Base-by-base conservation (phyloP, 352 stramenopile genomes). In the Phytophthora tubulina region DNA sequence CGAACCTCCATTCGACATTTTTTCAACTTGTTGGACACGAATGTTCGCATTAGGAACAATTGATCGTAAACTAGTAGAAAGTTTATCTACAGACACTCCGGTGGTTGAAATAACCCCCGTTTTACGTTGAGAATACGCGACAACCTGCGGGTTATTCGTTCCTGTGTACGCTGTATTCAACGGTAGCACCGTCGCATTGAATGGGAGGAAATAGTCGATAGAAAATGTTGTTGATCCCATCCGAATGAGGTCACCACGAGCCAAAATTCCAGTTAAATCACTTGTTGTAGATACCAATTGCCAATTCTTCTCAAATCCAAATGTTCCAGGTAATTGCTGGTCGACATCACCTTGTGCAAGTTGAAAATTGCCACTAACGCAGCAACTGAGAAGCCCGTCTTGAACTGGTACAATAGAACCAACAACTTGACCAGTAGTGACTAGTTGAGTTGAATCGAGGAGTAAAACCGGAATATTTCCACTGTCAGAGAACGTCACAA, bases 401-500 rank as follows among this genome's bases (percentile, higher is more conserved):
- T 54, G 48, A 10, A 54, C 5, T 3, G 27, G 13, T 15, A 17
- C 10, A 14, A 54, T 30, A 6, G 6, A 39, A 17, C 3, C 6
- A 14, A 38, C 48, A 39, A 39, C 27, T 38, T 54, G 21, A 54
- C 48, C 48, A 21, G 48, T 54, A 38, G 48, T 39, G 4, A 38
- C 48, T 7, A 54, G 21, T 6, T 35, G 5, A 54, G 27, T 32
- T 30, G 48, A 11, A 14, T 54, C 27, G 1, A 54, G 27, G 27
- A n/a, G 10, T 30, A 67, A 33, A 7, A 7, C 21, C 2, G 49
- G 49, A 8, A 67, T 39, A 42, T 67, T 30, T 35, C 60, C 60
- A 39, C 60, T 67, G 27, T 60, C 39, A 2, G 10, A 46, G n/a
- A 67, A 67, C 1, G 60, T 67, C 15, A 67, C 30, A 7, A 17